These are phyloP conservation scores for Dactylellina cionopaga DNA, from an alignment of 2,329 filamentous ascomycete genomes.

Conservation along the genomic window DNA sequence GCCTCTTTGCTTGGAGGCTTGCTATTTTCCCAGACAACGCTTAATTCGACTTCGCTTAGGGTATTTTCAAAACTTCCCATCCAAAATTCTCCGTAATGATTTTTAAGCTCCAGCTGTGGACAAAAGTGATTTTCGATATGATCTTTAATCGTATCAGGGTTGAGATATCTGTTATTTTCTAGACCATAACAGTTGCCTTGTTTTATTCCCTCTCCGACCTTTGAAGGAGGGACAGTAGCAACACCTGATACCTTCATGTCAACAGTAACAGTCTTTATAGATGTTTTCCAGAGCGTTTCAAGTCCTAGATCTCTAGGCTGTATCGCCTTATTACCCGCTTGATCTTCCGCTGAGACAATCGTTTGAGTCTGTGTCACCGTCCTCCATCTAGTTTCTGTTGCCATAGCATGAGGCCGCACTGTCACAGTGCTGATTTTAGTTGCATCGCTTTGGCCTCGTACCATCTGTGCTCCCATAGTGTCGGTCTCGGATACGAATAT, in stretches of 20 bases:
- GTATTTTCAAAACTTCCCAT: constrained; percentile 19
- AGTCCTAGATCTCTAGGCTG: not conserved
- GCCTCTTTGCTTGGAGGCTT: not conserved
- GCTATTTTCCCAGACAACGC: constrained; percentile 7
- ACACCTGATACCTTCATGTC: not conserved
- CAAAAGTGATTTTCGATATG: constrained; percentile 16
- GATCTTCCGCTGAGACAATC: too few species aligned
- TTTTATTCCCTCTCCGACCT: not conserved
- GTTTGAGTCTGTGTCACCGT: too few species aligned
- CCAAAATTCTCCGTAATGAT: constrained; percentile 23
- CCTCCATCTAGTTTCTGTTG: too few species aligned
- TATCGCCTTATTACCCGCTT: too few species aligned
- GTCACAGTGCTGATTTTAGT: too few species aligned
- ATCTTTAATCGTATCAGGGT: constrained; percentile 1
- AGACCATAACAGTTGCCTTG: constrained; percentile 37
- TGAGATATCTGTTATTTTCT: constrained; percentile 14
- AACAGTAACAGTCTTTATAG: not conserved
- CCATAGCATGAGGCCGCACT: too few species aligned
- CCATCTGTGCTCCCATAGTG: too few species aligned
- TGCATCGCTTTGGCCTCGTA: too few species aligned
- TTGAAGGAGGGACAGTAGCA: constrained; percentile 14
- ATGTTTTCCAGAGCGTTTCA: constrained; percentile 2
- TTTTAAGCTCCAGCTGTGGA: constrained; percentile 5
- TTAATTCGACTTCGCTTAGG: constrained; percentile 21
- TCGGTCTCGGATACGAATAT: not conserved